Evolutionary conservation across 495 filamentous ascomycete species (phyloP).

Genomic region (Penicillium ochrochloron): DNA sequence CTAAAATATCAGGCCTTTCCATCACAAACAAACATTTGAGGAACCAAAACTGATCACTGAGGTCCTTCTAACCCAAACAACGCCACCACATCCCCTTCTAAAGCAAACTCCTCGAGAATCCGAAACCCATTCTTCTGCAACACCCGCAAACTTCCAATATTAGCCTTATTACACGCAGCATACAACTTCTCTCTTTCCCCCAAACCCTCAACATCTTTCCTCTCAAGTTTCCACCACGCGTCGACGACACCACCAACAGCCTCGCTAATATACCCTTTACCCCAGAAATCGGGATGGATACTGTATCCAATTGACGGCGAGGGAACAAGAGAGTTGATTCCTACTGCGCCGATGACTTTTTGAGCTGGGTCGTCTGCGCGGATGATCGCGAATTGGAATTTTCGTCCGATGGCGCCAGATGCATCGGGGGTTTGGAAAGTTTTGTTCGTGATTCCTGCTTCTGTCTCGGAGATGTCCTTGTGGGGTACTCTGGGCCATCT

Average conservation of each 20-base stretch:
- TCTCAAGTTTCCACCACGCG: conserved; percentile 32
- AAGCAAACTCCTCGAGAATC: conserved; percentile 17
- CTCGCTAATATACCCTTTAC: conserved; percentile 28
- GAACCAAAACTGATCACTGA: neutral
- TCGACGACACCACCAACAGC: conserved; percentile 28
- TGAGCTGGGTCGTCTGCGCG: conserved; percentile 20
- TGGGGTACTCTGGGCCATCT: conserved; percentile 32
- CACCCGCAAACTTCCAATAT: conserved; percentile 33
- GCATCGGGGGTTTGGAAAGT: conserved; percentile 33
- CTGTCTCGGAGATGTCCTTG: conserved; percentile 26
- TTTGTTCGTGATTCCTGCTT: conserved; percentile 24
- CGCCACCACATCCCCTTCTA: conserved; percentile 27
- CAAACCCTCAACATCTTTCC: neutral
- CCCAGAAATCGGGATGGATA: conserved; percentile 34
- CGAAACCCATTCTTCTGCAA: conserved; percentile 28
- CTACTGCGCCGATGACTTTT: conserved; percentile 28
- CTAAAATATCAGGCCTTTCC: neutral
- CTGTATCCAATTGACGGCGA: conserved; percentile 35
- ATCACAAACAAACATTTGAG: neutral
- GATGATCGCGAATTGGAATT: conserved; percentile 30
- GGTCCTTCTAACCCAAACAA: conserved; percentile 22
- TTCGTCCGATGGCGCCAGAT: conserved; percentile 27
- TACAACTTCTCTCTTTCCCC: conserved; percentile 24
- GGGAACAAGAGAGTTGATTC: conserved; percentile 32
- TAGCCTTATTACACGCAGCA: conserved; percentile 29